phyloP scores from a whole-genome alignment of 169 alveolate genomes.

The Amoebophrya sp. region DNA sequence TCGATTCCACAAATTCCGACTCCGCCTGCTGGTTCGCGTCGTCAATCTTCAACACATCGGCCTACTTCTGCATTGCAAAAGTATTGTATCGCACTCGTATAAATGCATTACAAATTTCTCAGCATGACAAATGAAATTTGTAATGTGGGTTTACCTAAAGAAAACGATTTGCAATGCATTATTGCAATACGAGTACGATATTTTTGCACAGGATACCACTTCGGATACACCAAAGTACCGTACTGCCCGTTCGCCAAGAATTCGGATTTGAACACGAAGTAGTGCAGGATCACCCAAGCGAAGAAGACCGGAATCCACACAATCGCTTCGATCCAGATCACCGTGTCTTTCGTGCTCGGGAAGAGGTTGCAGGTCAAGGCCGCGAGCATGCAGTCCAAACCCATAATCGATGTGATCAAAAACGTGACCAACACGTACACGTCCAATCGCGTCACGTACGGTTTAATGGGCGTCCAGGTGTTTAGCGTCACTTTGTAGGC shows the following conservation, averaged over 20 bases:
- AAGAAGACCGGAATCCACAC: background rate
- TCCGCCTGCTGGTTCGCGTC: background rate
- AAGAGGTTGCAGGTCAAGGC: background rate
- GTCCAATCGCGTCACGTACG: background rate
- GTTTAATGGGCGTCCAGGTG: background rate
- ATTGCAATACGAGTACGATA: too few relatives aligned
- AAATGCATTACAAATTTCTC: too few relatives aligned
- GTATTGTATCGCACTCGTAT: too few relatives aligned
- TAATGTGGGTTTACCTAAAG: too few relatives aligned
- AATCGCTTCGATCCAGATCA: background rate
- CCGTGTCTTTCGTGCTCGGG: background rate
- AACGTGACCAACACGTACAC: background rate
- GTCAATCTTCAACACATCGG: background rate
- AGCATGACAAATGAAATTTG: too few relatives aligned
- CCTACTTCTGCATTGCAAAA: too few relatives aligned
- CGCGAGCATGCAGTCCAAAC: background rate
- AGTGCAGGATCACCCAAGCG: background rate
- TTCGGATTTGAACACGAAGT: too few relatives aligned
- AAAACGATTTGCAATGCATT: too few relatives aligned
- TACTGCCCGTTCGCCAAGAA: too few relatives aligned
- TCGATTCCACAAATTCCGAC: background rate
- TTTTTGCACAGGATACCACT: too few relatives aligned
- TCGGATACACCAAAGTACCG: too few relatives aligned
- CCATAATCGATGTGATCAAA: background rate
- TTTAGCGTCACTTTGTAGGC: background rate